Percentiles rank a stretch among this genome's conserved stretches.
These are phyloP conservation scores for Alternaria arborescens DNA, from an alignment of 2,329 filamentous ascomycete species.

Conservation along the genomic window DNA sequence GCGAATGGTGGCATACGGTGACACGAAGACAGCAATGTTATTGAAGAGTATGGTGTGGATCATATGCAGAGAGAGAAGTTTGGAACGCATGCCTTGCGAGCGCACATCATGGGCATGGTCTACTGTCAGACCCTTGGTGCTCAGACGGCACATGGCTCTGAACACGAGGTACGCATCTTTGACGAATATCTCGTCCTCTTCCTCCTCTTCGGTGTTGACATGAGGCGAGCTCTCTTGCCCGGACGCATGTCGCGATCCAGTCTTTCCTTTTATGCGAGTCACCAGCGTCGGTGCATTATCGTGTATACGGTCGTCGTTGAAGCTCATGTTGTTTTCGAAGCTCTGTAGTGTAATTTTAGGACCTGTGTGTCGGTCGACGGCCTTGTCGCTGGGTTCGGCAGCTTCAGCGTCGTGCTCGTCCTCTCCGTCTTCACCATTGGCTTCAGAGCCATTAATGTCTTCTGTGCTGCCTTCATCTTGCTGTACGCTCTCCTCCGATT, in stretches of 20 bases:
- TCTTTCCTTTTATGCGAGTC: slow-evolving; percentile 63
- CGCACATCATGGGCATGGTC: slow-evolving; percentile 93
- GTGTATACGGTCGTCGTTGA: slow-evolving; percentile 71
- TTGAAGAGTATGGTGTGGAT: slow-evolving; percentile 96
- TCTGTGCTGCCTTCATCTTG: slow-evolving; percentile 40
- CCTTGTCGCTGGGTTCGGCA: slow-evolving; percentile 54
- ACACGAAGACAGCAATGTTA: slow-evolving; percentile 88
- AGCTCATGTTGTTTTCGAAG: slow-evolving; percentile 72
- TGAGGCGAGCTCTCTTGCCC: slow-evolving; percentile 53
- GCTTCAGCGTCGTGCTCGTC: slow-evolving; percentile 47
- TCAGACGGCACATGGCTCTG: slow-evolving; percentile 95
- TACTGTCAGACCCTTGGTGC: slow-evolving; percentile 86
- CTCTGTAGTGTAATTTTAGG: slow-evolving; percentile 72
- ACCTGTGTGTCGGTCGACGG: slow-evolving; percentile 58
- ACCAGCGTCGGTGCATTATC: slow-evolving; percentile 74
- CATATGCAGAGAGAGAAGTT: slow-evolving; percentile 92
- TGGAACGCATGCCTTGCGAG: slow-evolving; percentile 96
- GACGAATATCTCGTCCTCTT: slow-evolving; percentile 95
- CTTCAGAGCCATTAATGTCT: slow-evolving; percentile 35
- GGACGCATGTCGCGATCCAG: slow-evolving; percentile 55
- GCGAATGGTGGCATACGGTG: slow-evolving; percentile 88
- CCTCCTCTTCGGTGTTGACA: slow-evolving; percentile 69
- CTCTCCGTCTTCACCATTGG: slow-evolving; percentile 53
- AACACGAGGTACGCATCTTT: slow-evolving; percentile 98
- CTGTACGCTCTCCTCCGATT: slow-evolving; percentile 43